Evolutionary conservation across 1,284 basidiomycete species (phyloP).

Genomic region (Fistulinella cinereoalba): DNA sequence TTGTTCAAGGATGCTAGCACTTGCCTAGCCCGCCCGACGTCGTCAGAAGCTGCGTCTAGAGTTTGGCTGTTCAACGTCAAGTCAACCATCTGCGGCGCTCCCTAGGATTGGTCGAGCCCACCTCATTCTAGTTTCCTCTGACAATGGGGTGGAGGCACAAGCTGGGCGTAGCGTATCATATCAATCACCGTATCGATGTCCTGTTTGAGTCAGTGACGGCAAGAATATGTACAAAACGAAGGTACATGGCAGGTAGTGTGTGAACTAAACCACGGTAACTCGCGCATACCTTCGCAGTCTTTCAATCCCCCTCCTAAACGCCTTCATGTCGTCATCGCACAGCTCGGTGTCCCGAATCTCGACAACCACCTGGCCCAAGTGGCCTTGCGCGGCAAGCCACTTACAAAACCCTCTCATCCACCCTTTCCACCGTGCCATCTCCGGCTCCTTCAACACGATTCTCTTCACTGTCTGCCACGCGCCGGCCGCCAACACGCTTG

Average conservation of each 20-base stretch:
- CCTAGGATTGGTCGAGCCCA: too few relatives aligned
- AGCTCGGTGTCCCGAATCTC: slow-evolving; percentile 9
- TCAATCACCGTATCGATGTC: too few relatives aligned
- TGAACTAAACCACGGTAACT: slow-evolving; percentile 9
- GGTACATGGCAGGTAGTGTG: too few relatives aligned
- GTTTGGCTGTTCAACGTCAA: slow-evolving; percentile 8
- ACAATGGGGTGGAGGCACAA: too few relatives aligned
- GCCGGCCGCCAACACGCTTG: slow-evolving; percentile 6
- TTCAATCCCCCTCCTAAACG: slow-evolving; percentile 9
- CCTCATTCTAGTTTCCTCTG: too few relatives aligned
- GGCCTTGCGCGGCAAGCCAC: slow-evolving; percentile 19
- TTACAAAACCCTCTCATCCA: slow-evolving; percentile 17
- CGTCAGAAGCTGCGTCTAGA: slow-evolving; percentile 4
- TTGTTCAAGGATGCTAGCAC: slow-evolving; percentile 8
- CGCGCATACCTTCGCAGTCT: slow-evolving; percentile 14
- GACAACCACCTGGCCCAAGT: slow-evolving; percentile 6
- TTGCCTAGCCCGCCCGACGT: slow-evolving; percentile 17
- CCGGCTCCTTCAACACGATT: slow-evolving; percentile 17
- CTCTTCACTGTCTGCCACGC: slow-evolving; percentile 13
- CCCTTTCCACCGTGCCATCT: slow-evolving; percentile 16
- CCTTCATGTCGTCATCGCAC: background rate
- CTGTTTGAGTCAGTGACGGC: too few relatives aligned
- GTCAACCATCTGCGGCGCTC: background rate
- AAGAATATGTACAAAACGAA: too few relatives aligned
- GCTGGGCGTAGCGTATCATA: too few relatives aligned